phyloP scores from a whole-genome alignment of 768 basidiomycete genomes.

The Russula ochroleuca region DNA sequence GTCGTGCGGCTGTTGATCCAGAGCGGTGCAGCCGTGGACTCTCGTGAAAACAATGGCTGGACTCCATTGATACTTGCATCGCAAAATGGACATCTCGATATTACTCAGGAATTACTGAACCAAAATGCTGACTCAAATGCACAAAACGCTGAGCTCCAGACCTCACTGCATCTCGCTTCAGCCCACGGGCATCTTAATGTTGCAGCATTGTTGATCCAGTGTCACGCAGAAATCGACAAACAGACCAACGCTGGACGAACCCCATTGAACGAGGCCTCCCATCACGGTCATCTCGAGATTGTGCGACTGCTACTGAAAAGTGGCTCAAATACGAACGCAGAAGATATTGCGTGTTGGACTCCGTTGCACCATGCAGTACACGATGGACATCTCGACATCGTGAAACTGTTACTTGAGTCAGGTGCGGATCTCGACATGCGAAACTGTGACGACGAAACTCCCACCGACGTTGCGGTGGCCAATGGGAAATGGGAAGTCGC shows the following conservation, averaged over 20 bases:
- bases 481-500: background rate
- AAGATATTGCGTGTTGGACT: background rate
- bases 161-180: background rate
- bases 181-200: background rate
- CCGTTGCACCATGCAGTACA: background rate
- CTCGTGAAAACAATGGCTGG: background rate
- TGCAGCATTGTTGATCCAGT: background rate
- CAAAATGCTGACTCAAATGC: background rate
- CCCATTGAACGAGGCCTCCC: background rate
- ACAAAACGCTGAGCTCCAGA: background rate
- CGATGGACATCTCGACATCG: background rate
- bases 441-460: background rate
- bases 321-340: background rate
- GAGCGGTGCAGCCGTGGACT: background rate
- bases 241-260: background rate
- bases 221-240: background rate
- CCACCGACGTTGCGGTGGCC: background rate
- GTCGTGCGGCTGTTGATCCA: background rate
- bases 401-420: background rate
- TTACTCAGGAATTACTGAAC: background rate
- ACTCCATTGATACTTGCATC: background rate
- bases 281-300: background rate
- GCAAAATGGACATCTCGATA: background rate
- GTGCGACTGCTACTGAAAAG: background rate
- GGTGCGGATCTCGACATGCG: background rate